Evolutionary conservation across 345 rosid species (phyloP), one percentile per base, ranked within the genome.

Genomic region (Eutrema japonicum): DNA sequence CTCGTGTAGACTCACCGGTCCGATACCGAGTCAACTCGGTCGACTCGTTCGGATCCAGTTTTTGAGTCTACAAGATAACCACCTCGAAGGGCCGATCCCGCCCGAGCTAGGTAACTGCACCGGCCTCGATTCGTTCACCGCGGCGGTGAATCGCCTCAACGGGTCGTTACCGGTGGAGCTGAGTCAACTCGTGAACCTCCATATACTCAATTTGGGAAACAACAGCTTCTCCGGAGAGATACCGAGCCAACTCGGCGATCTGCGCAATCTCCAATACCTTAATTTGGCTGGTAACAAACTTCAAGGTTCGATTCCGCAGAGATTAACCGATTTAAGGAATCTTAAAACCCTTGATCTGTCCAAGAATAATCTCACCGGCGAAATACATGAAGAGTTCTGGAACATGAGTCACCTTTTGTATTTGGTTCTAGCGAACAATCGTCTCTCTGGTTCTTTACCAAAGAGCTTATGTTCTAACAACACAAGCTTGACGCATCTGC

Each of bases 21-120:
- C 81, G 12, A 88, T 93, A 75, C 98, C 98, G n/a, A 58, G 16
- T 4, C 88, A 81, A 79, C 81, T 93, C 68, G 96, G 97, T n/a
- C 76, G 74, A 14, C 68, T 93, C 81, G 89, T 84, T 85, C 52
- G 62, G 13, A 71, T 91, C 68, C 59, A 48, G 18, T 30, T 59
- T 43, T 84, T 93, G 68, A 81, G 81, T 68, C 29, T 93, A 77
- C 86, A 88, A 83, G 66, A 30, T n/a, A 93, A 91, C 75, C 10
- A 46, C 66, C 87, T 93, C 55, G 63, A 75, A 10, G 97, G 98
- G 40, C 62, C 14, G 26, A 85, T 94, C 26, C 98, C 97, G 1
- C 72, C 64, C 43, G 89, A 86, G 54, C 72, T 91, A 36, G 74
- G 74, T 29, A 74, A 83, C 71, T 86, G 89, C 7, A 38, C 76